A percentile compares a stretch with the other conserved stretches of the same genome.
phyloP scores from a whole-genome alignment of 1,284 basidiomycete genomes.

The Sphaerobolus stellatus region DNA sequence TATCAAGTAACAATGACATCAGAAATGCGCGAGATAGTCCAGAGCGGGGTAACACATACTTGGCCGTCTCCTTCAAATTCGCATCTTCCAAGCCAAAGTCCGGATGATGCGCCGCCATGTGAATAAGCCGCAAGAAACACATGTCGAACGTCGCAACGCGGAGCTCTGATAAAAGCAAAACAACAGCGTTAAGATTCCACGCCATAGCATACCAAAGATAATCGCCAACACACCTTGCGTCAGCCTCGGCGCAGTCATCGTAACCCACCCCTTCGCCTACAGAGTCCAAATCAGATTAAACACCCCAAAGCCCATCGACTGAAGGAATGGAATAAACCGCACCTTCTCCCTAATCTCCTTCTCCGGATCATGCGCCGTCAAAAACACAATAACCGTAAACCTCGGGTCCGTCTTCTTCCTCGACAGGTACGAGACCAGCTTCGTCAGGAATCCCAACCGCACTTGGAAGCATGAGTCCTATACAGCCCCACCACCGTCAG shows the following conservation, averaged over 20 bases:
- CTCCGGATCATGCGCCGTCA: constrained; percentile 92
- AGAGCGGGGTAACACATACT: constrained; percentile 47
- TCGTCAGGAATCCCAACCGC: constrained; percentile 75
- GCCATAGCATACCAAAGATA: too few species aligned
- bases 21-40: background rate
- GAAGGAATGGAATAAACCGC: constrained; percentile 17
- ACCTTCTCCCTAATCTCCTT: constrained; percentile 68
- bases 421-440: constrained; percentile 65
- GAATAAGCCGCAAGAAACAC: constrained; percentile 82
- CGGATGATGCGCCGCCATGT: constrained; percentile 91
- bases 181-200: too few species aligned
- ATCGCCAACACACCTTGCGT: constrained; percentile 41
- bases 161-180: constrained; percentile 38
- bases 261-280: constrained; percentile 62
- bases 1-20: background rate
- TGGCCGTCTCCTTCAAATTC: constrained; percentile 69
- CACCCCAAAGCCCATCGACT: background rate
- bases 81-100: constrained; percentile 69
- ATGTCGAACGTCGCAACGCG: constrained; percentile 74
- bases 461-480: constrained; percentile 90
- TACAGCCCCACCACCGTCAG: too few species aligned
- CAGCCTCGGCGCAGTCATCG: constrained; percentile 45
- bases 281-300: too few species aligned
- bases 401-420: constrained; percentile 62
- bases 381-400: constrained; percentile 84